Evolutionary conservation across 176 grass and related monocot species (phyloP).

Genomic region (Eleusine indica): DNA sequence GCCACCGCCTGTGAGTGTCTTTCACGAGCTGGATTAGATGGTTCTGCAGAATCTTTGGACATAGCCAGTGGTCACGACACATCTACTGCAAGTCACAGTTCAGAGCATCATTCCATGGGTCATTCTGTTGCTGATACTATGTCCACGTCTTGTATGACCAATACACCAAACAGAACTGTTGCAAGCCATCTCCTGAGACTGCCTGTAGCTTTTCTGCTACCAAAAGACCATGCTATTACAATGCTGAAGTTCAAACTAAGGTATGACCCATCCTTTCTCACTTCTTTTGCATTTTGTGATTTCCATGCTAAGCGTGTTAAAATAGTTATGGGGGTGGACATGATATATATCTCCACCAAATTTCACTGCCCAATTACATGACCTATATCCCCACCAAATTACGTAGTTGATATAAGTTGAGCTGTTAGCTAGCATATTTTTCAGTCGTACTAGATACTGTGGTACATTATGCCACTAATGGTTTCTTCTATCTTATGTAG

Average conservation of each 20-base stretch:
- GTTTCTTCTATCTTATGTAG: conserved; percentile 42
- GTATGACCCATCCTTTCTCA: conserved; percentile 35
- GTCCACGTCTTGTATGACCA: not conserved
- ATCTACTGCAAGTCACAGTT: conserved; percentile 14
- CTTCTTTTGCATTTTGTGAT: conserved; percentile 11
- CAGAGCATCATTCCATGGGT: not conserved
- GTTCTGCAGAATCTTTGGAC: conserved; percentile 29
- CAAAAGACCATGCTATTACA: conserved; percentile 4
- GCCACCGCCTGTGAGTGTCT: conserved; percentile 66
- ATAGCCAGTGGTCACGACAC: conserved; percentile 1
- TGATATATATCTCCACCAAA: not conserved
- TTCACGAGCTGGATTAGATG: conserved; percentile 59
- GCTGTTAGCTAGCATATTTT: conserved; percentile 3
- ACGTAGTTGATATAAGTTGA: conserved; percentile 1
- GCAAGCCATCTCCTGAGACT: conserved; percentile 18
- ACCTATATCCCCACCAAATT: not conserved
- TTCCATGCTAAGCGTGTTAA: not conserved
- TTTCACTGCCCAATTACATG: not conserved
- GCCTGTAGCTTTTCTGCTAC: conserved; percentile 4
- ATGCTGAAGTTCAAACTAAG: conserved; percentile 14
- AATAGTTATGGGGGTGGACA: not conserved
- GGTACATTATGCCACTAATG: conserved; percentile 13
- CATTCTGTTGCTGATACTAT: conserved; percentile 1
- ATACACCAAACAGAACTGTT: conserved; percentile 13
- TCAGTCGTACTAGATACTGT: not conserved